Conservation (phyloP, 2,329 filamentous ascomycete species). For the Venturia carpophila region DNA sequence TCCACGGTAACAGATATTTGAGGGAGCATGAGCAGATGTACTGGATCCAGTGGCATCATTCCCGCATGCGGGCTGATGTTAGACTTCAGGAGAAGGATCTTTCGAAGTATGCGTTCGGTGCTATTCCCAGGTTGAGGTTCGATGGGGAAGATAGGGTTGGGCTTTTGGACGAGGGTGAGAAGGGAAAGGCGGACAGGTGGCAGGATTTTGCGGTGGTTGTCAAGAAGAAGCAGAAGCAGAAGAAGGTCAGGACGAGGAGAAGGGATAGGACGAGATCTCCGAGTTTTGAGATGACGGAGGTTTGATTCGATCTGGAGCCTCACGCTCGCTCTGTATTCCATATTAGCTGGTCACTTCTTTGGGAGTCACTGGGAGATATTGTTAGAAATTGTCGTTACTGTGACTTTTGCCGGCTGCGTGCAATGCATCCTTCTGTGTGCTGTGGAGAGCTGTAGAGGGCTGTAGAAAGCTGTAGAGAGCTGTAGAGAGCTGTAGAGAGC, state of each 20-base stretch:
- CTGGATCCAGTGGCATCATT: conserved; percentile 15
- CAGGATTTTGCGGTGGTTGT: background rate
- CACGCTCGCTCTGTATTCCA: background rate
- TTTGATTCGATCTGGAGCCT: background rate
- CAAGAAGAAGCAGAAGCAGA: background rate
- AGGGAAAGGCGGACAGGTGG: background rate
- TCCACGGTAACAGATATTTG: conserved; percentile 14
- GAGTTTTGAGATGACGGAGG: background rate
- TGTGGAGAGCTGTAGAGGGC: too few relatives aligned
- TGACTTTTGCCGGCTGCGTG: too few relatives aligned
- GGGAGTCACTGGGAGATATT: too few relatives aligned
- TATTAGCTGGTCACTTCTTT: background rate
- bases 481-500: too few relatives aligned
- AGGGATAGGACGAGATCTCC: background rate
- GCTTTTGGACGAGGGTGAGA: background rate
- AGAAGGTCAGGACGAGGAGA: background rate
- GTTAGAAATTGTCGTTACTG: too few relatives aligned
- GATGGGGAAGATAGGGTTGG: background rate
- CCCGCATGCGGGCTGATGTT: background rate
- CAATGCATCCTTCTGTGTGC: too few relatives aligned
- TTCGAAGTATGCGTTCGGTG: background rate
- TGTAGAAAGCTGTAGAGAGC: too few relatives aligned
- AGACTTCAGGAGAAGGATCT: background rate
- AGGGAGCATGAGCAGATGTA: conserved; percentile 16
- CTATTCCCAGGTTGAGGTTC: background rate